Conservation (phyloP, 2,329 filamentous ascomycete species). For the Cladophialophora chaetospira region DNA sequence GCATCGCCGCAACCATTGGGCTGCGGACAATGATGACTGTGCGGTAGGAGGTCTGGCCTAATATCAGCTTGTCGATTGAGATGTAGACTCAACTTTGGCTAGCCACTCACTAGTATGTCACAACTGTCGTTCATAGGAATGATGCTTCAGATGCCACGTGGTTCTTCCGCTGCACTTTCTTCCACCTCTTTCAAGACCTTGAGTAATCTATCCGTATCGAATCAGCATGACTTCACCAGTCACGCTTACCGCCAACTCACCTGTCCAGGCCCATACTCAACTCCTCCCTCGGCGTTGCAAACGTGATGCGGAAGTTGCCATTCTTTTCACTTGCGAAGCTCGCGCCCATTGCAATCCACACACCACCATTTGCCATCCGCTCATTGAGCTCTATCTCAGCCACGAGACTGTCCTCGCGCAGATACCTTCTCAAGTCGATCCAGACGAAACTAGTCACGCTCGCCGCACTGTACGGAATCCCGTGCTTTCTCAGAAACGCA, state of each 20-base stretch:
- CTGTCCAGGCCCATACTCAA: conserved; percentile 25
- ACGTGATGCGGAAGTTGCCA: conserved; percentile 28
- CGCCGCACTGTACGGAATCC: conserved; percentile 24
- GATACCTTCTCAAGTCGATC: conserved; percentile 25
- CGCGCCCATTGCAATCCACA: conserved; percentile 26
- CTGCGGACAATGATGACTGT: too few species aligned
- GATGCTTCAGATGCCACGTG: background rate
- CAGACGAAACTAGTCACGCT: conserved; percentile 29
- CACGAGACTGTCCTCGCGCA: conserved; percentile 20
- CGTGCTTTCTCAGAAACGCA: conserved; percentile 11
- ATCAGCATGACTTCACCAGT: background rate
- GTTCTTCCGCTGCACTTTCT: background rate
- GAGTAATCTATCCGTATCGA: conserved; percentile 6
- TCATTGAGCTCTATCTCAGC: conserved; percentile 24
- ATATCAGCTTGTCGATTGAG: too few species aligned
- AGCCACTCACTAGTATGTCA: too few species aligned
- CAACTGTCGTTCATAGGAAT: too few species aligned
- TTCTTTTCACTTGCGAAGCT: conserved; percentile 26
- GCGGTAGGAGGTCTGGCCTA: too few species aligned
- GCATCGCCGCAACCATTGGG: too few species aligned
- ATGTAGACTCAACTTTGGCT: too few species aligned
- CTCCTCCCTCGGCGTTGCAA: conserved; percentile 26
- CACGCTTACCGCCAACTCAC: too few species aligned
- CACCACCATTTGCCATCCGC: conserved; percentile 24
- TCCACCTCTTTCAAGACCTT: conserved; percentile 16